Conservation (phyloP, 108 stramenopile genomes). For the Thalassiosira profunda region DNA sequence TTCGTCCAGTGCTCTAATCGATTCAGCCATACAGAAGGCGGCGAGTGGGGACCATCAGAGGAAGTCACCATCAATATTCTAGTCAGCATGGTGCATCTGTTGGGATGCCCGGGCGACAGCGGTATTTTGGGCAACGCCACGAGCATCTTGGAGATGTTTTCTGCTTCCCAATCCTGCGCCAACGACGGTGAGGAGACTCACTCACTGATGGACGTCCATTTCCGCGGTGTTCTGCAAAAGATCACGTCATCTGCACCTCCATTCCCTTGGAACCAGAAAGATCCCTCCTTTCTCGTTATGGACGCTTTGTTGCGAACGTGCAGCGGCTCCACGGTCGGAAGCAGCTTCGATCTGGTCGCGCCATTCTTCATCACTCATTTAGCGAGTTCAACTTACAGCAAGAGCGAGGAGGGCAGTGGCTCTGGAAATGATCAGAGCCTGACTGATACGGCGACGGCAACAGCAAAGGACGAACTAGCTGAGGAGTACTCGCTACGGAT, state of each 20-base stretch:
- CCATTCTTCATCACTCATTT: slow-evolving; percentile 41
- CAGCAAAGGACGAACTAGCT: slow-evolving; percentile 11
- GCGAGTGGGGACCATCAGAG: slow-evolving; percentile 6
- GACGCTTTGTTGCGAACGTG: slow-evolving; percentile 21
- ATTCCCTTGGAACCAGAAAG: slow-evolving; percentile 44
- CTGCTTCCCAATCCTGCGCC: background rate
- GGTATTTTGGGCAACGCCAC: slow-evolving; percentile 11
- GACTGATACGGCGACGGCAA: too few relatives aligned
- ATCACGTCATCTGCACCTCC: slow-evolving; percentile 11
- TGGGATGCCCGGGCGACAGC: slow-evolving; percentile 25
- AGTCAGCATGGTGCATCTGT: slow-evolving; percentile 28
- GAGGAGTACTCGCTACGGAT: slow-evolving; percentile 48
- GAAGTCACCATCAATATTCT: slow-evolving; percentile 13
- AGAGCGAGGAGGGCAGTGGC: too few relatives aligned
- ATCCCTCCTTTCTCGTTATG: slow-evolving; percentile 27
- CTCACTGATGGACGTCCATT: slow-evolving; percentile 25
- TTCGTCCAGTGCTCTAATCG: slow-evolving; percentile 21
- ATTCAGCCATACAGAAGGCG: background rate
- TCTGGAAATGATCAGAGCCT: too few relatives aligned
- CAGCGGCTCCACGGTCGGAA: slow-evolving; percentile 27
- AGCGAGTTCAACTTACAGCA: too few relatives aligned
- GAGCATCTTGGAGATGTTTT: slow-evolving; percentile 20
- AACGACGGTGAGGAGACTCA: background rate
- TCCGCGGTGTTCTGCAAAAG: slow-evolving; percentile 17
- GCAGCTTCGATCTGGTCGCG: slow-evolving; percentile 35